Percentiles rank a stretch among this genome's conserved stretches.
Conservation (phyloP, 495 filamentous ascomycete genomes). For the Penicillium antarcticum region DNA sequence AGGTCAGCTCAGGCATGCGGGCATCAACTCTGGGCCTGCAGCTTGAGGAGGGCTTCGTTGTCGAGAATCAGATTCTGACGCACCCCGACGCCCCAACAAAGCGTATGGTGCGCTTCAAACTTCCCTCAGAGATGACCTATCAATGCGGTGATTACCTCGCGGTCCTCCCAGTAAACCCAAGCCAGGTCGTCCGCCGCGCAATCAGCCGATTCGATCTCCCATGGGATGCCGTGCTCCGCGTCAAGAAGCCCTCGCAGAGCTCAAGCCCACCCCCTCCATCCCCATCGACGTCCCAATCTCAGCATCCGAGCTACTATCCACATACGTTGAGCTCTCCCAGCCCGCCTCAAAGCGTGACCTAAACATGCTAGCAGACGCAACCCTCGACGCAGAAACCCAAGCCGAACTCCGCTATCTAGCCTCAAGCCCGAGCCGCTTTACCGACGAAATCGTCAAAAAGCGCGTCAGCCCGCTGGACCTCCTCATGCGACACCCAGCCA, state of each 20-base stretch:
- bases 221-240: constrained; percentile 55
- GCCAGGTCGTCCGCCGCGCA: constrained; percentile 51
- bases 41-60: constrained; percentile 58
- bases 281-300: constrained; percentile 58
- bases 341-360: constrained; percentile 60
- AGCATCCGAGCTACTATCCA: constrained; percentile 57
- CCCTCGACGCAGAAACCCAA: constrained; percentile 24
- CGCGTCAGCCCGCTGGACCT: constrained; percentile 64
- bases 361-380: constrained; percentile 42
- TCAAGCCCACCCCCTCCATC: constrained; percentile 48
- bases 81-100: constrained; percentile 54
- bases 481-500: constrained; percentile 53
- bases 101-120: constrained; percentile 61
- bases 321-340: constrained; percentile 70
- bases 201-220: constrained; percentile 54
- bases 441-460: constrained; percentile 50
- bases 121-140: constrained; percentile 66
- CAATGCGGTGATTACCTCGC: constrained; percentile 73
- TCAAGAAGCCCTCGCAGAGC: constrained; percentile 31
- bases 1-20: constrained; percentile 55
- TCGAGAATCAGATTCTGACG: constrained; percentile 54
- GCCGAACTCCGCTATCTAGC: constrained; percentile 29
- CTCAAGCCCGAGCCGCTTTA: constrained; percentile 40
- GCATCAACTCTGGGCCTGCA: constrained; percentile 63
- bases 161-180: constrained; percentile 66